Conservation (phyloP, 352 stramenopile species). For the Phytophthora quininea region DNA sequence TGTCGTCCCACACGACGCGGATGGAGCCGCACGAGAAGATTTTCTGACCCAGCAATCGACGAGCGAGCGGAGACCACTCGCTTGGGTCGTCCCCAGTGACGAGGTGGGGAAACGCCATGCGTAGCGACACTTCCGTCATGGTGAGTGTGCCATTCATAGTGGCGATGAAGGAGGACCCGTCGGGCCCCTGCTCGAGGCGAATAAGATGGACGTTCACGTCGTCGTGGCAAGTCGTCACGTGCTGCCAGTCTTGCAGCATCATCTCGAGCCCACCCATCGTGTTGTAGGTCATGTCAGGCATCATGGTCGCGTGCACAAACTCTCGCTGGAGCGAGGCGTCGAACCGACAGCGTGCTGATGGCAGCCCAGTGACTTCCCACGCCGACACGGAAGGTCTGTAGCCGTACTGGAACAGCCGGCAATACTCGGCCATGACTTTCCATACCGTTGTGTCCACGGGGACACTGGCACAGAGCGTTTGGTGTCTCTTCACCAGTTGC, state of each 20-base stretch:
- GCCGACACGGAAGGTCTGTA: neutral
- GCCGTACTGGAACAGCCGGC: conserved; percentile 3
- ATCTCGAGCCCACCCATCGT: neutral
- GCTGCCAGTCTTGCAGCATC: neutral
- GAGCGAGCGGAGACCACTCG: neutral
- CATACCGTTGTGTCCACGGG: neutral
- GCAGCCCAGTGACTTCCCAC: neutral
- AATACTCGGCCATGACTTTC: conserved; percentile 1
- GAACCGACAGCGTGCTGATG: neutral
- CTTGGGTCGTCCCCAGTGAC: neutral
- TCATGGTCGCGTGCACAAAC: conserved; percentile 3
- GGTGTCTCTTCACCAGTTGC: neutral
- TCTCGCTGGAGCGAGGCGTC: neutral
- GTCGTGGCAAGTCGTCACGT: neutral
- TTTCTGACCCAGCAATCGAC: neutral
- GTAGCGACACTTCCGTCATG: neutral
- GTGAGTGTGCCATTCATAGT: neutral
- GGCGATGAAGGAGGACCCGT: neutral
- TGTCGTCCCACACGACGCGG: conserved; percentile 4
- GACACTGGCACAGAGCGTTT: neutral
- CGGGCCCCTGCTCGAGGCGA: neutral
- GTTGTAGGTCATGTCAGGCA: neutral
- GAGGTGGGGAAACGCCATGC: conserved; percentile 1
- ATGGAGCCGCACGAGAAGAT: conserved; percentile 2
- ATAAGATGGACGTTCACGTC: conserved; percentile 2